These are phyloP conservation scores for Saccharum officinarum DNA, from an alignment of 176 grass and related monocot species.

Conservation along the genomic window DNA sequence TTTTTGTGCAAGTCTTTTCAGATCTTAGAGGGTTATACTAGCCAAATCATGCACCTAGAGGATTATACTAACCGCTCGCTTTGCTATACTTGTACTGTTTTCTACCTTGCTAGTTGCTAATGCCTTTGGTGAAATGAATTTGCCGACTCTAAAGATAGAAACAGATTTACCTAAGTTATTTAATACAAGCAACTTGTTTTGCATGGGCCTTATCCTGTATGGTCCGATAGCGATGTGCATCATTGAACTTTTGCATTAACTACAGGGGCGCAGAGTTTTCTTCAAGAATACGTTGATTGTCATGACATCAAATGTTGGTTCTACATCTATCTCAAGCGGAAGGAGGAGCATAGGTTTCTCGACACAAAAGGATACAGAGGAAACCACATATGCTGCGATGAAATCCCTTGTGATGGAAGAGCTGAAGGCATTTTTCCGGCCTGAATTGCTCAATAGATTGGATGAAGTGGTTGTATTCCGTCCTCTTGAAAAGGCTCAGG, in stretches of 20 bases:
- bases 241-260: conserved; percentile 23
- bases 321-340: conserved; percentile 74
- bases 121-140: not conserved
- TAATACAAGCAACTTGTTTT: not conserved
- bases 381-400: conserved; percentile 66
- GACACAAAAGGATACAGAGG: conserved; percentile 52
- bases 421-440: conserved; percentile 84
- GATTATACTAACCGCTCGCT: not conserved
- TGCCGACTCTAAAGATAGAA: not conserved
- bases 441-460: conserved; percentile 94
- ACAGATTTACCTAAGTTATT: conserved; percentile 1
- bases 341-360: conserved; percentile 72
- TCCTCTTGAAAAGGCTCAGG: conserved; percentile 87
- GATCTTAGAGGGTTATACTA: not conserved
- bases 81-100: not conserved
- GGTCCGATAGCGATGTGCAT: not conserved
- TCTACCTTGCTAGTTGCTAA: not conserved
- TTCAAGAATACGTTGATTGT: conserved; percentile 98
- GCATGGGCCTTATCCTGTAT: not conserved
- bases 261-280: conserved; percentile 87
- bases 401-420: conserved; percentile 89
- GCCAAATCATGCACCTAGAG: conserved; percentile 29
- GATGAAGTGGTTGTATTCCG: conserved; percentile 96
- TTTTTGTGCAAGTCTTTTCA: not conserved
- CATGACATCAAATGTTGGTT: conserved; percentile 96